Evolutionary conservation across 163 green algal species (phyloP), one percentile per base, ranked within the genome.

Genomic region (Chlamydomonas reinhardtii): DNA sequence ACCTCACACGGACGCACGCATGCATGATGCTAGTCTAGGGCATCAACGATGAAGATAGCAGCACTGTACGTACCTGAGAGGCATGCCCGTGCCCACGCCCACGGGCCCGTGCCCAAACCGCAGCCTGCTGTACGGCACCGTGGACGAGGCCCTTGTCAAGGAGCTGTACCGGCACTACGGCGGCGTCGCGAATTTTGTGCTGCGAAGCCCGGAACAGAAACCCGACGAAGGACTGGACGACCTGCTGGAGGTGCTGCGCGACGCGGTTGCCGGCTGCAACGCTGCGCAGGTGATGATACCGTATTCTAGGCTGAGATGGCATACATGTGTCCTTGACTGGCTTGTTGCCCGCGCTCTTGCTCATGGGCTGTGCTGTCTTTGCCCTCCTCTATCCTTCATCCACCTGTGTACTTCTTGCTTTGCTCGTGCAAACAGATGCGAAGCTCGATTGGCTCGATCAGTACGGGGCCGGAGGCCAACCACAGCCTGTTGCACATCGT

Each of bases 341-440:
- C 48, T 17, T 56, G 48, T 56, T 56, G 48, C 48, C 48, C 48
- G 17, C 1, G 48, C 12, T 19, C 48, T 56, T 56, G 48, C 48
- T 19, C 48, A 56, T 56, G 48, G 48, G 48, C 48, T 56, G 48
- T 14, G 48, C 11, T 56, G 48, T 56, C 48, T 22, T 17, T 17
- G 48, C 48, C 48, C 48, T 54, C 43, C 14, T 19, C 11, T 17
- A 56, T 56, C 48, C 48, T 56, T 39, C 2, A 71, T 22, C 14
- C 8, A 34, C 64, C 64, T 70, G 4, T 70, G 27, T 25, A 20
- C 64, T 34, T 34, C 35, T 9, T 71, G 6, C 48, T 16, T 16
- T 71, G 64, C 64, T 71, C 29, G 31, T 71, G 64, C 64, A 37
- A 71, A 71, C 64, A 71, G 64, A 71, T 71, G 64, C 64, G 29